Evolutionary conservation across 805 yeast species (phyloP).

Genomic region (Teunomyces barrocoloradensis): DNA sequence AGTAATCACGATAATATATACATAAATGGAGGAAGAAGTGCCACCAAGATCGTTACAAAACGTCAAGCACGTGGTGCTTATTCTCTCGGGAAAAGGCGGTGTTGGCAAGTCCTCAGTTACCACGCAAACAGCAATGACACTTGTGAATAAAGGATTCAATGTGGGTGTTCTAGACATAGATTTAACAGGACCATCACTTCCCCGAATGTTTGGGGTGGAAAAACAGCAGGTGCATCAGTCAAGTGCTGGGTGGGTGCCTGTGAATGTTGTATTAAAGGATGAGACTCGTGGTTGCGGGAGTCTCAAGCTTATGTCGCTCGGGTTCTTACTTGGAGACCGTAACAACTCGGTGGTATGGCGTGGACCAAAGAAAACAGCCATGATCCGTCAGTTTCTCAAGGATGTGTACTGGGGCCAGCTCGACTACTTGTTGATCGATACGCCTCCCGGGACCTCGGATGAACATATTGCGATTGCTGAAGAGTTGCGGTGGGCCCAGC

Average conservation of each 20-base stretch:
- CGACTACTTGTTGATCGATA: slow-evolving; percentile 81
- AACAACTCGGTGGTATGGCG: slow-evolving; percentile 96
- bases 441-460: slow-evolving; percentile 99
- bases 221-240: slow-evolving; percentile 75
- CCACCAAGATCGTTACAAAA: slow-evolving; percentile 37
- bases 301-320: slow-evolving; percentile 78
- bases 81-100: slow-evolving; percentile 94
- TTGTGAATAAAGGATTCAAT: slow-evolving; percentile 64
- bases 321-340: slow-evolving; percentile 78
- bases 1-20: neutral
- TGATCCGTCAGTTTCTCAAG: slow-evolving; percentile 88
- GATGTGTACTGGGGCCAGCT: slow-evolving; percentile 90
- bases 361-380: slow-evolving; percentile 97
- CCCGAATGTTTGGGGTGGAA: slow-evolving; percentile 95
- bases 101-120: slow-evolving; percentile 97
- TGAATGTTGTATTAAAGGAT: slow-evolving; percentile 32
- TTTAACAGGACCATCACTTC: slow-evolving; percentile 93
- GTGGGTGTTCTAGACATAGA: slow-evolving; percentile 97
- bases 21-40: slow-evolving; percentile 10
- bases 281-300: slow-evolving; percentile 27
- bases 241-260: slow-evolving; percentile 90
- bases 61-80: slow-evolving; percentile 74
- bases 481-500: slow-evolving; percentile 65
- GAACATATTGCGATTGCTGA: slow-evolving; percentile 98
- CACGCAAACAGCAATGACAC: slow-evolving; percentile 84